Evolutionary conservation across 148 eudicot species (phyloP).

Genomic region (Vaccinium darrowii): DNA sequence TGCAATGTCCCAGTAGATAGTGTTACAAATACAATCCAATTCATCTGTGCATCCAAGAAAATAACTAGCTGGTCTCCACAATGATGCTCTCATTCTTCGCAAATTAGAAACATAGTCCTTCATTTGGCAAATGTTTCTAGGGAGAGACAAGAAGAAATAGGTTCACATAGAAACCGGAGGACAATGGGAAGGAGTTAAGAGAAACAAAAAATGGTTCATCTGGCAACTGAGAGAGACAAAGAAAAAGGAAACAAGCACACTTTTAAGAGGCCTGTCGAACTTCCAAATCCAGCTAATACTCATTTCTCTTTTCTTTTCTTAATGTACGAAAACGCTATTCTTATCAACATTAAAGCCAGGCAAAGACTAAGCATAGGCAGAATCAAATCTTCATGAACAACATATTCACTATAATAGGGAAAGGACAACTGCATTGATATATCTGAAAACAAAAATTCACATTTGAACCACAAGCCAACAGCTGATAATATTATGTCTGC

Average conservation of each 20-base stretch:
- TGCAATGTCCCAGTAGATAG: background rate
- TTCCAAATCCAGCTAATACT: background rate
- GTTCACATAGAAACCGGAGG: background rate
- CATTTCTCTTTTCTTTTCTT: background rate
- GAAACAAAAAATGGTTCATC: background rate
- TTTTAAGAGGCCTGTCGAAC: background rate
- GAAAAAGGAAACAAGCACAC: background rate
- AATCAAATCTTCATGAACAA: background rate
- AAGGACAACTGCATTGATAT: slow-evolving; percentile 13
- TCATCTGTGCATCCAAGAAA: background rate
- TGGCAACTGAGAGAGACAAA: background rate
- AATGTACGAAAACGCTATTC: background rate
- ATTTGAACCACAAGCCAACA: background rate
- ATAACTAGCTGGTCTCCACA: background rate
- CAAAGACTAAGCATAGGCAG: background rate
- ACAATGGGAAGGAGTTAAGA: background rate
- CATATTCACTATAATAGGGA: background rate
- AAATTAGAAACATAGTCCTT: slow-evolving; percentile 5
- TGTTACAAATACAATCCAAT: background rate
- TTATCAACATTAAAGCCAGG: background rate
- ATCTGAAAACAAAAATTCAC: background rate
- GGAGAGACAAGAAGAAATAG: background rate
- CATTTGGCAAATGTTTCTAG: background rate
- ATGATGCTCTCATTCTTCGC: slow-evolving; percentile 4
- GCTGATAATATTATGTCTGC: background rate